Evolutionary conservation across 345 rosid species (phyloP), one percentile per base, ranked within the genome.

Genomic region (Raphanus raphanistrum): DNA sequence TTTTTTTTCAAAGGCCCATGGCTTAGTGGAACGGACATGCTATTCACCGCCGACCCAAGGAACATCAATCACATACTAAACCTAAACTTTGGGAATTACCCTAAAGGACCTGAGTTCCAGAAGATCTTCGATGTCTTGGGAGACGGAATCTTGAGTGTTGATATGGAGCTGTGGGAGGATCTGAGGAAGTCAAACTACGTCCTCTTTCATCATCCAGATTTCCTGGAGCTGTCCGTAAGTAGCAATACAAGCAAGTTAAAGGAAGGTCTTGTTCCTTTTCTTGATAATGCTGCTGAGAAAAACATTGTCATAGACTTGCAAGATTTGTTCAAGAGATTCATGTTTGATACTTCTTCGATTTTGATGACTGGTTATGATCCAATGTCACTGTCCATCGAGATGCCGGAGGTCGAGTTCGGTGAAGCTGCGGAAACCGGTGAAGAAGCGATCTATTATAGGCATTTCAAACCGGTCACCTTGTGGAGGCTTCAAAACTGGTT

Each of bases 291-390:
- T 62, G 15, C 12, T 45, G 0, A 61, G 1, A 0, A 62, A 9
- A 62, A 36, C 52, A 68, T 61, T 12, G 5, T 32, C 17, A n/a
- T 76, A 8, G 73, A 76, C 68, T 76, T 60, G 2, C 81, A 84
- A 73, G 85, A 82, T 35, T 11, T 86, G 8, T 67, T 84, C 5
- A 65, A 80, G 1, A 58, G 85, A n/a, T 82, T 77, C 52, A 73
- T 38, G 1, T 85, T 77, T 32, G 82, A 85, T 32, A 77, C 33
- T 21, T 36, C 66, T 0, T 74, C 66, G 17, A 57, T 38, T 68
- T n/a, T 66, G 77, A 13, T 11, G 43, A 33, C 63, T 73, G 63
- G 78, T 63, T 26, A 41, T 2, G 72, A 74, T 38, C 72, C 31
- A 55, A 36, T 36, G 72, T 55, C 71, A n/a, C 65, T 74, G 6